Conservation (phyloP, 306 rosid species). For the Chamaecrista fasciculata region DNA sequence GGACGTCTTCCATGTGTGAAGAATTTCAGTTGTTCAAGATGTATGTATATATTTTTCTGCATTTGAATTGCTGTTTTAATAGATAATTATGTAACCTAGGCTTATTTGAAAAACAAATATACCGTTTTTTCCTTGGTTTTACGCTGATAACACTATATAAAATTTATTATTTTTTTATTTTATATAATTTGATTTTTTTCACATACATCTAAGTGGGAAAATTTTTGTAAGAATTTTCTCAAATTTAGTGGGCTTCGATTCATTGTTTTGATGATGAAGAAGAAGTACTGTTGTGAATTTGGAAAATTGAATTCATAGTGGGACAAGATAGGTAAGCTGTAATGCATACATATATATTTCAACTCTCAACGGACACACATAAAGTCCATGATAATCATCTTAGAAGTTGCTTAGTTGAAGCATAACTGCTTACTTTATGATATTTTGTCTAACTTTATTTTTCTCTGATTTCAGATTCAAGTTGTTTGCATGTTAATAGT, state of each 20-base stretch:
- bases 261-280: constrained; percentile 12
- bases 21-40: constrained; percentile 56
- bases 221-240: not conserved
- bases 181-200: not conserved
- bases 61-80: not conserved
- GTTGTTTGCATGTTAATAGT: constrained; percentile 62
- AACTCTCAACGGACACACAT: not conserved
- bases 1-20: constrained; percentile 58
- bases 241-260: not conserved
- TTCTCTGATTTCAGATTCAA: constrained; percentile 57
- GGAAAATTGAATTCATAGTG: not conserved
- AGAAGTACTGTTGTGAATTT: not conserved
- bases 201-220: not conserved
- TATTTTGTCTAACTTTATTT: constrained; percentile 16
- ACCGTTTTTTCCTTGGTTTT: not conserved
- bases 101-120: not conserved
- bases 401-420: constrained; percentile 14
- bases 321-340: not conserved
- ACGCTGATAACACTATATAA: not conserved
- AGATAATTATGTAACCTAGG: not conserved
- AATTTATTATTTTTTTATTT: not conserved
- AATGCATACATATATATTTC: not conserved
- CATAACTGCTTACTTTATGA: constrained; percentile 2
- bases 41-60: constrained; percentile 46
- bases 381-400: constrained; percentile 2